Base-by-base conservation (phyloP, 1,139 yeast genomes). In the Geotrichum fermentans region DNA sequence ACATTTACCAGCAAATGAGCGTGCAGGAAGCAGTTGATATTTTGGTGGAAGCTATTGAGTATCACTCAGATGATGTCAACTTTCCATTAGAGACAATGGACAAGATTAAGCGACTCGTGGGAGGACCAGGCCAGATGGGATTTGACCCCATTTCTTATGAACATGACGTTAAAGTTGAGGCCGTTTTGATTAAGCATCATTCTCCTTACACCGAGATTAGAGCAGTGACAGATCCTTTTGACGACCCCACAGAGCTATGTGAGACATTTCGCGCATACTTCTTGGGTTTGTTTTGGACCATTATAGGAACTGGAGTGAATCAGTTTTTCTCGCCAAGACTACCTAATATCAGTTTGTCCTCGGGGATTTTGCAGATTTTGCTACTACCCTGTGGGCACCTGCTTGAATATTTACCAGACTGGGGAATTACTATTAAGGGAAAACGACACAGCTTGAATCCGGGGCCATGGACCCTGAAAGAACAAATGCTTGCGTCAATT, bases 401-500 rank as follows among this genome's bases (percentile, higher is more conserved):
- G 1, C 65, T 56, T 40, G 60, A 57, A 28, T 49, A 34, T 2
- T 50, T 80, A 10, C 86, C 86, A 8, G 71, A 72, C 48, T 68
- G 73, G 72, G 73, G 71, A 14, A 60, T 78, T 58, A 70, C 60
- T 26, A 63, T 61, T 55, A 65, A 65, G 56, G 75, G 70, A 38
- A 60, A 54, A 45, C 67, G 68, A 49, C 52, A 63, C 56, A 62
- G 75, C 47, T 56, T 78, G 57, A 73, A 80, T 63, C 80, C 81
- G 1, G 82, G 82, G 7, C 80, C 80, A 4, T 83, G 86, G 84
- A 69, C 75, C 28, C 73, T 69, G 59, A 83, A 83, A 61, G 90
- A 83, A 60, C 87, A 82, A 68, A 79, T 79, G 82, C 68, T 79
- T 52, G 68, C 79, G 2, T 74, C 83, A 2, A 48, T 57, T 30